These are phyloP conservation scores for Coniella vitis DNA, from an alignment of 2,329 filamentous ascomycete genomes.

Conservation along the genomic window DNA sequence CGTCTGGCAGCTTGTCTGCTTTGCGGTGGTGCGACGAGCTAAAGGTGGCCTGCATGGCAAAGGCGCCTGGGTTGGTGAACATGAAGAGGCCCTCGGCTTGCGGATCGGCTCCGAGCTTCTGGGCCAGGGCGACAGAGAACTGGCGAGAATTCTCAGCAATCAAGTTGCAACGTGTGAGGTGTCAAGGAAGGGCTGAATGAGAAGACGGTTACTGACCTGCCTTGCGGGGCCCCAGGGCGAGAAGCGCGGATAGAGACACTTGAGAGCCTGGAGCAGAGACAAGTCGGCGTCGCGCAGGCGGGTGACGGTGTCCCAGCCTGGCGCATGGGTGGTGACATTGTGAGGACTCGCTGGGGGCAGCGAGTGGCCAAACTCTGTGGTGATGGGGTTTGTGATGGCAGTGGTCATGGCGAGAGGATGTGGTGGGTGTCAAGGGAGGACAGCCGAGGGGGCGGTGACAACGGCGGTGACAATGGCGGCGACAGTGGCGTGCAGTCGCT, in stretches of 20 bases:
- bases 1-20: slow-evolving; percentile 26
- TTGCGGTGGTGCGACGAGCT: slow-evolving; percentile 29
- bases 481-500: no score
- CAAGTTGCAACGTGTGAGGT: no score
- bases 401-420: background rate
- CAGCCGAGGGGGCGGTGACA: background rate
- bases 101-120: slow-evolving; percentile 23
- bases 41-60: slow-evolving; percentile 23
- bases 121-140: slow-evolving; percentile 31
- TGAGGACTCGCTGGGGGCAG: slow-evolving; percentile 40
- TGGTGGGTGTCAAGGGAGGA: background rate
- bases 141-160: slow-evolving; percentile 16
- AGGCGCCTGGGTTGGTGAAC: slow-evolving; percentile 24
- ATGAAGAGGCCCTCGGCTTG: slow-evolving; percentile 21
- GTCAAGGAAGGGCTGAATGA: background rate
- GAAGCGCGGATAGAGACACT: slow-evolving; percentile 42
- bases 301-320: slow-evolving; percentile 35
- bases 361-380: slow-evolving; percentile 34
- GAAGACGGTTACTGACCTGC: slow-evolving; percentile 22
- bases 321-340: slow-evolving; percentile 38
- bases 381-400: slow-evolving; percentile 19
- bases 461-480: background rate
- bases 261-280: slow-evolving; percentile 27
- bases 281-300: slow-evolving; percentile 38
- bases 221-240: slow-evolving; percentile 31